Evolutionary conservation across 1,284 basidiomycete species (phyloP).

Genomic region (Agroathelia rolfsii): DNA sequence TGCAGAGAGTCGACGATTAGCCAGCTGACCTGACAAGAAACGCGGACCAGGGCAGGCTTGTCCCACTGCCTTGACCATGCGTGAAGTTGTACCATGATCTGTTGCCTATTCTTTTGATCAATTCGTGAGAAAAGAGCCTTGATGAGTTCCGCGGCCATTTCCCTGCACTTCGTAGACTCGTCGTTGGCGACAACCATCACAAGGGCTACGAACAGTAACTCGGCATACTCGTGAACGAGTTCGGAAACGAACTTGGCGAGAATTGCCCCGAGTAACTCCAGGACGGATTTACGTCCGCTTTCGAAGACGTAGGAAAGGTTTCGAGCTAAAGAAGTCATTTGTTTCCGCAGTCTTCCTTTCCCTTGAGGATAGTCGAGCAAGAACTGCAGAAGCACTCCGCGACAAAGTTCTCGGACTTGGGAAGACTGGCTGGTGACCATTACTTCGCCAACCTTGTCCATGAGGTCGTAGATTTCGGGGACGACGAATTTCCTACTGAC

Average conservation of each 20-base stretch:
- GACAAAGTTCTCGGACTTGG: slow-evolving; percentile 87
- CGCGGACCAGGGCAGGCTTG: slow-evolving; percentile 54
- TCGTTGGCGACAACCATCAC: slow-evolving; percentile 95
- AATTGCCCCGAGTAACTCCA: slow-evolving; percentile 83
- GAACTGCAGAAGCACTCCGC: slow-evolving; percentile 88
- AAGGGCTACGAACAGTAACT: slow-evolving; percentile 86
- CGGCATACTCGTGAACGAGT: slow-evolving; percentile 75
- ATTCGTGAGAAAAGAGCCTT: slow-evolving; percentile 67
- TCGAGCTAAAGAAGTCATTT: slow-evolving; percentile 89
- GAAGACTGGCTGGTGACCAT: slow-evolving; percentile 91
- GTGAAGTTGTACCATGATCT: slow-evolving; percentile 65
- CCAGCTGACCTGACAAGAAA: slow-evolving; percentile 77
- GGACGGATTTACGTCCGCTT: slow-evolving; percentile 83
- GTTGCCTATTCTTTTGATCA: slow-evolving; percentile 47
- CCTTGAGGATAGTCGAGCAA: slow-evolving; percentile 98
- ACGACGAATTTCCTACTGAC: slow-evolving; percentile 88
- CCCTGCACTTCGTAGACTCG: slow-evolving; percentile 79
- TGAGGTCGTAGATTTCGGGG: slow-evolving; percentile 94
- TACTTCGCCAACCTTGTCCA: slow-evolving; percentile 91
- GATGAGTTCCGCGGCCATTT: slow-evolving; percentile 79
- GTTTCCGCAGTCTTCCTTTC: slow-evolving; percentile 77
- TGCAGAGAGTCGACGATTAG: slow-evolving; percentile 64
- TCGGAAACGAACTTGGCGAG: slow-evolving; percentile 78
- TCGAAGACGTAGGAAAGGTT: slow-evolving; percentile 91
- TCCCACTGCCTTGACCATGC: slow-evolving; percentile 68